Evolutionary conservation across 83 land plant genomes (phyloP), one percentile per base, ranked within the genome.

Genomic region (Diphasiastrum complanatum): DNA sequence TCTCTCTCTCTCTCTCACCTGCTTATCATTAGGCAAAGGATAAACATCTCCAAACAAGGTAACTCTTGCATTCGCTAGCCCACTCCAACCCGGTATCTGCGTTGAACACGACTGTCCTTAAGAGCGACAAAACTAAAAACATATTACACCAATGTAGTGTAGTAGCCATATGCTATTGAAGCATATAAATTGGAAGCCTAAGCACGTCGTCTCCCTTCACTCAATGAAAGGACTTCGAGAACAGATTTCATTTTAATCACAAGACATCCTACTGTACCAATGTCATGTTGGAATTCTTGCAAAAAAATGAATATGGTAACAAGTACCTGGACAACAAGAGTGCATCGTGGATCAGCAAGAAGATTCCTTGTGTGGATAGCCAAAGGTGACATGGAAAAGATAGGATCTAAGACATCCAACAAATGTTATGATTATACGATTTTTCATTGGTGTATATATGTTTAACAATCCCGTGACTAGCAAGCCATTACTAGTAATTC

Each of bases 51-150:
- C 99, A 67, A 93, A 93, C 47, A 93, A 68, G 47, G 99, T 93
- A 11, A 89, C 99, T 35, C 99, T 77, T 24, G 99, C 99, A 78
- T 93, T 93, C 58, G 93, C 89, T 22, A 93, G 74, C 45, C 89
- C 84, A 73, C 96, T 95, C 96, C 96, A 89, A 54, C 99, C 99
- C 53, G 99, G 99, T 48, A 89, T 78, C 99, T 95, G 60, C 23
- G 22, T n/a, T n/a, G n/a, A n/a, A n/a, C n/a, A n/a, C n/a, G n/a
- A n/a, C n/a, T n/a, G n/a, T n/a, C n/a, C n/a, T n/a, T n/a, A n/a
- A n/a, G n/a, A n/a, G n/a, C n/a, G n/a, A n/a, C n/a, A n/a, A n/a
- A n/a, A n/a, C n/a, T n/a, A n/a, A n/a, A n/a, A n/a, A 38, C 43
- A 38, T 8, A 8, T 14, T 8, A 38, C 8, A 38, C 14, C 14